Evolutionary conservation across 495 filamentous ascomycete genomes (phyloP).

Genomic region (Xylaria longipes): DNA sequence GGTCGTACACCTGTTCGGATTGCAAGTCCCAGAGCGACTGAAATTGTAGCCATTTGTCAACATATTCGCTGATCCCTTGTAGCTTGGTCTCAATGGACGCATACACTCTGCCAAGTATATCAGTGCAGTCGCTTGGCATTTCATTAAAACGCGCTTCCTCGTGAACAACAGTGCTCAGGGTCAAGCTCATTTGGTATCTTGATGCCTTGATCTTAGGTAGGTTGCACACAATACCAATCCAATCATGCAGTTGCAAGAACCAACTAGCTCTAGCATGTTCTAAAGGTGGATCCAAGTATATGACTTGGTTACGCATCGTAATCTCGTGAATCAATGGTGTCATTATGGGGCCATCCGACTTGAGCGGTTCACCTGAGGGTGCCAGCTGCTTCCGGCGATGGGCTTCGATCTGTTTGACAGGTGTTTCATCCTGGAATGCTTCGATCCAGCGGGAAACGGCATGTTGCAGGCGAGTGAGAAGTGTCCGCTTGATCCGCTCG

Average conservation of each 20-base stretch:
- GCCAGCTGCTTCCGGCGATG: constrained; percentile 49
- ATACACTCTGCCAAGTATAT: constrained; percentile 79
- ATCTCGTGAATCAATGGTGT: constrained; percentile 85
- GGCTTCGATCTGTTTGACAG: constrained; percentile 51
- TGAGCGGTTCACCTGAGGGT: constrained; percentile 42
- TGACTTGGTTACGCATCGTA: constrained; percentile 94
- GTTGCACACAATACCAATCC: constrained; percentile 91
- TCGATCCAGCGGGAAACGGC: constrained; percentile 85
- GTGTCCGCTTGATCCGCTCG: constrained; percentile 74
- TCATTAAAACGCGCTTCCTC: constrained; percentile 81
- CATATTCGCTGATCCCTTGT: constrained; percentile 75
- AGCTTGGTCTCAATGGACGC: constrained; percentile 79
- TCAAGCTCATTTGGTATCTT: constrained; percentile 83
- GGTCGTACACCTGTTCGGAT: constrained; percentile 90
- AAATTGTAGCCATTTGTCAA: constrained; percentile 98
- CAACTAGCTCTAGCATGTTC: constrained; percentile 92
- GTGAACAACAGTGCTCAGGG: constrained; percentile 66
- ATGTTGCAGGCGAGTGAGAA: constrained; percentile 76
- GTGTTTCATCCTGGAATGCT: constrained; percentile 72
- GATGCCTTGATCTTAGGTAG: constrained; percentile 92
- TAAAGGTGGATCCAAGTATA: constrained; percentile 91
- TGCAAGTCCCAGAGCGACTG: constrained; percentile 98
- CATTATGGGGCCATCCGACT: constrained; percentile 60
- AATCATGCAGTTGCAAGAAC: constrained; percentile 89
- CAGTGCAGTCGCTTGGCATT: constrained; percentile 80